Evolutionary conservation across 2,329 filamentous ascomycete species (phyloP).

Genomic region (Ustulina deusta): DNA sequence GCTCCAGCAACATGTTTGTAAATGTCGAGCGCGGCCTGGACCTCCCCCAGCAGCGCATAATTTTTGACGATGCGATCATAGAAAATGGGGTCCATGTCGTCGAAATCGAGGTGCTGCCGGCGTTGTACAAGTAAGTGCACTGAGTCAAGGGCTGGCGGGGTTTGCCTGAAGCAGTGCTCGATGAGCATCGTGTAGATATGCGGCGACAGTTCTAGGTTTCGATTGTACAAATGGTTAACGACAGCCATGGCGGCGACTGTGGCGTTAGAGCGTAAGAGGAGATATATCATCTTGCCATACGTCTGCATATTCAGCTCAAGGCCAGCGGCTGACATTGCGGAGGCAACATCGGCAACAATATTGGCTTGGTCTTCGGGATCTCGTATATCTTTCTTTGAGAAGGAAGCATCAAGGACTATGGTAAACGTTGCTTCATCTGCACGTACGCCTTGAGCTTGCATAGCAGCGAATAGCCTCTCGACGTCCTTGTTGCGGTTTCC

Average conservation of each 20-base stretch:
- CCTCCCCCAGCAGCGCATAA: constrained; percentile 68
- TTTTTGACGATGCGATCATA: constrained; percentile 66
- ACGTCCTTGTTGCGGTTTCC: constrained; percentile 60
- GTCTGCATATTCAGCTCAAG: constrained; percentile 70
- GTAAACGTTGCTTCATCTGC: constrained; percentile 79
- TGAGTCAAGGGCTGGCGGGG: constrained; percentile 69
- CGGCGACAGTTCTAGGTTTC: constrained; percentile 65
- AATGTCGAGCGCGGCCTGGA: constrained; percentile 61
- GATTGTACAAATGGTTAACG: constrained; percentile 69
- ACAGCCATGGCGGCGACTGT: constrained; percentile 68
- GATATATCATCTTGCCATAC: constrained; percentile 78
- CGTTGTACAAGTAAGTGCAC: constrained; percentile 70
- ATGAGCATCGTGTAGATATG: constrained; percentile 82
- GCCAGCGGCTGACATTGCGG: constrained; percentile 67
- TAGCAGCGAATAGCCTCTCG: constrained; percentile 66
- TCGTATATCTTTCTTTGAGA: constrained; percentile 56
- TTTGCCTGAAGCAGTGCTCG: constrained; percentile 71
- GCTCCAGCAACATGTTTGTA: constrained; percentile 59
- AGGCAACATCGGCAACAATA: constrained; percentile 66
- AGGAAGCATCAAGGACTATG: constrained; percentile 73
- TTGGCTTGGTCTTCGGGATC: constrained; percentile 61
- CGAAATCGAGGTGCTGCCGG: constrained; percentile 52
- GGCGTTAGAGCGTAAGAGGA: constrained; percentile 63
- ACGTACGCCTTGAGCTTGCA: constrained; percentile 66
- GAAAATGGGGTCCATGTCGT: constrained; percentile 62